Percentiles rank a stretch among this genome's conserved stretches.
Evolutionary conservation across 106 monocot genomes (phyloP).

Genomic region (Gastrodia elata): DNA sequence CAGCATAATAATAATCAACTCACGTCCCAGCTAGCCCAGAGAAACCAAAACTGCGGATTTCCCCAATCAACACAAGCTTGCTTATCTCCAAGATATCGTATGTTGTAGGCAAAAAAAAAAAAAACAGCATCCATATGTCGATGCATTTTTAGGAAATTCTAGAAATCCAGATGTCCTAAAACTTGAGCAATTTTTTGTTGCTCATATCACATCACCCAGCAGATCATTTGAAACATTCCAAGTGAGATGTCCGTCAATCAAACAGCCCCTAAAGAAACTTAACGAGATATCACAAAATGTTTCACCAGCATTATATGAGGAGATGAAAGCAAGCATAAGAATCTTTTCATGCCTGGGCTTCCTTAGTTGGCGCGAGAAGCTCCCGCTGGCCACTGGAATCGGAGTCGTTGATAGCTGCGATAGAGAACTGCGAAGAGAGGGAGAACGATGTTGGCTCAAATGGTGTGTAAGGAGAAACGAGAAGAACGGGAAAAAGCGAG

Average conservation of each 20-base stretch:
- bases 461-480: background rate
- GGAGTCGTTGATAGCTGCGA: slow-evolving; percentile 89
- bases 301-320: background rate
- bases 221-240: too few relatives aligned
- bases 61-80: too few relatives aligned
- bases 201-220: background rate
- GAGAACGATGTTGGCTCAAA: background rate
- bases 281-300: background rate
- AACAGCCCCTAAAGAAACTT: background rate
- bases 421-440: slow-evolving; percentile 57
- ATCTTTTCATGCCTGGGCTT: slow-evolving; percentile 51
- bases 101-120: too few relatives aligned
- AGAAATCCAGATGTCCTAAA: too few relatives aligned
- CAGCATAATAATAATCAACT: too few relatives aligned
- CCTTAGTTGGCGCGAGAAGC: slow-evolving; percentile 90
- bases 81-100: too few relatives aligned
- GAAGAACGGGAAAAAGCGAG: too few relatives aligned
- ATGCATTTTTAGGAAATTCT: too few relatives aligned
- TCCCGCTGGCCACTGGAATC: slow-evolving; percentile 65
- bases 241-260: background rate
- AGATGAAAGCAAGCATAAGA: background rate
- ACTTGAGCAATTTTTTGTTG: too few relatives aligned
- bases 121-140: too few relatives aligned
- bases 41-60: too few relatives aligned
- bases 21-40: too few relatives aligned